phyloP scores from a whole-genome alignment of 352 stramenopile species.

The Globisporangium recalcitrans region DNA sequence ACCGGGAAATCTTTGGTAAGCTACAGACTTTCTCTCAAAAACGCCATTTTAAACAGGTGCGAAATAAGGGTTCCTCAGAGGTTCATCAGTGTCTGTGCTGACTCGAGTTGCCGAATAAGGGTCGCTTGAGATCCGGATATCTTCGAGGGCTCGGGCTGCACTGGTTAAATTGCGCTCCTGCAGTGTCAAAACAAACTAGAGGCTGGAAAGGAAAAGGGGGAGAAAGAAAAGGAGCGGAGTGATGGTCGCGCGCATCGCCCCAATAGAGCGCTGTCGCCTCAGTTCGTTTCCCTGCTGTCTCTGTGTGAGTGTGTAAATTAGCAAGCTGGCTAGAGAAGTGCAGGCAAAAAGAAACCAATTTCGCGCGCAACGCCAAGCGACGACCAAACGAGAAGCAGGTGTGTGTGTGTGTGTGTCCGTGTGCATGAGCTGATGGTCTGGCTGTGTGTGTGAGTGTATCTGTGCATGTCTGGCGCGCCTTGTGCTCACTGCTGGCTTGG shows the following conservation, averaged over 20 bases:
- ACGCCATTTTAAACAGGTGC: neutral
- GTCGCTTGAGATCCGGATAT: neutral
- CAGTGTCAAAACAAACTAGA: neutral
- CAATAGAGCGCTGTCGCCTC: neutral
- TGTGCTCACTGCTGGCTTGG: neutral
- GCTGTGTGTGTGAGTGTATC: neutral
- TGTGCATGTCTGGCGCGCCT: neutral
- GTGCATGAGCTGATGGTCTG: neutral
- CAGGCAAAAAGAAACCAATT: slow-evolving; percentile 9
- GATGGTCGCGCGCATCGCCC: neutral
- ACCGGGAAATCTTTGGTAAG: neutral
- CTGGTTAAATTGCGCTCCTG: neutral
- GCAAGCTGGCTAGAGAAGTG: neutral
- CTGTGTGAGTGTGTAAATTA: neutral
- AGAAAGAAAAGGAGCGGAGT: neutral
- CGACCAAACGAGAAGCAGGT: slow-evolving; percentile 2
- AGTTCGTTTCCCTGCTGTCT: neutral
- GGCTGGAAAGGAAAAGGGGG: slow-evolving; percentile 1
- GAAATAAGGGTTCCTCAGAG: neutral
- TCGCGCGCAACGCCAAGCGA: neutral
- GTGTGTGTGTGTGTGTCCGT: neutral
- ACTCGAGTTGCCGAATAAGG: neutral
- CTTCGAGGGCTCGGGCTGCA: neutral
- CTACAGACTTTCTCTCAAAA: neutral
- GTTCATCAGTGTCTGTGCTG: neutral